Conservation (phyloP, 345 rosid genomes). For the Leavenworthia alabamica region DNA sequence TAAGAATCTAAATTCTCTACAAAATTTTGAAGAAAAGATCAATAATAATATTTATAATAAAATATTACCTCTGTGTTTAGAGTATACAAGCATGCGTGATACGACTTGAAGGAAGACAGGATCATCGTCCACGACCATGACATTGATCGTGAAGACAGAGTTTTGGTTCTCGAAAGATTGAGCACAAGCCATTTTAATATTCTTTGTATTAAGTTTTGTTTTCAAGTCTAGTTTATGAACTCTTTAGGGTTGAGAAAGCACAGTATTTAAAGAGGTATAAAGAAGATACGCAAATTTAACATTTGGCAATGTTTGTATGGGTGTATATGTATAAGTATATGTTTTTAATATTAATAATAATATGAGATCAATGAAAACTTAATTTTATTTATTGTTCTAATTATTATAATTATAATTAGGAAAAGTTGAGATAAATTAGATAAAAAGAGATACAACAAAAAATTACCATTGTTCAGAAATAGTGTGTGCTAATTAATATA, state of each 20-base stretch:
- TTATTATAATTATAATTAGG: background rate
- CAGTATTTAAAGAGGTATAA: slow-evolving; percentile 16
- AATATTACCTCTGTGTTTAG: slow-evolving; percentile 42
- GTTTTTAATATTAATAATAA: slow-evolving; percentile 22
- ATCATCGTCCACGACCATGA: slow-evolving; percentile 71
- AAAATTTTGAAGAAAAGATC: background rate
- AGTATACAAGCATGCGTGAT: slow-evolving; percentile 41
- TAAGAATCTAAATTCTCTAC: background rate
- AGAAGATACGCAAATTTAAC: slow-evolving; percentile 15
- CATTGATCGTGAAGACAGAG: slow-evolving; percentile 25
- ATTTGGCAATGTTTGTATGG: slow-evolving; percentile 22
- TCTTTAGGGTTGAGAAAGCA: slow-evolving; percentile 2
- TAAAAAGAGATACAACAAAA: slow-evolving; percentile 19
- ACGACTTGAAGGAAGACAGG: slow-evolving; percentile 39
- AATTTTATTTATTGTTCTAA: slow-evolving; percentile 1
- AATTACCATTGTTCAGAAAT: background rate
- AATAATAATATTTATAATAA: background rate
- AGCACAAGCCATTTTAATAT: slow-evolving; percentile 17
- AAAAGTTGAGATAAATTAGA: background rate
- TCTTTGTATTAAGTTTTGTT: background rate
- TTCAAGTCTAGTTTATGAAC: background rate
- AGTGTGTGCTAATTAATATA: slow-evolving; percentile 22
- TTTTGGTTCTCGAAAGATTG: slow-evolving; percentile 16
- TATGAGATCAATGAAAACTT: background rate
- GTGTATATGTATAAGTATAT: background rate